Evolutionary conservation across 1,139 yeast species (phyloP).

Genomic region (Ogataea hybrid): DNA sequence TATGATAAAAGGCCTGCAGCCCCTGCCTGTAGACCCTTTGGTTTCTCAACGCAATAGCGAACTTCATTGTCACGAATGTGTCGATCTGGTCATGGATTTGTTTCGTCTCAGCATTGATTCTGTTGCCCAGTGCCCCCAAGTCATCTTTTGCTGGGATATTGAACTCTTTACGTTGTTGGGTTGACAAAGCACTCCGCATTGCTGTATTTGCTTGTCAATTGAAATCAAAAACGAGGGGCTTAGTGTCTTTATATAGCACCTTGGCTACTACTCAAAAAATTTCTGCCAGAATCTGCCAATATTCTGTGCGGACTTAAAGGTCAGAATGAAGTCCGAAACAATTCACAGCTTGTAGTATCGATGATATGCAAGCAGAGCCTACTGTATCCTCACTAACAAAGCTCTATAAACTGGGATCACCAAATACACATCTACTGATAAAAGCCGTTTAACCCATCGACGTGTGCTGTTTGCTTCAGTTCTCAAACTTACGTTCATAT

Average conservation of each 20-base stretch:
- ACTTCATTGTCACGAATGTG: conserved; percentile 64
- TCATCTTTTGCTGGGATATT: conserved; percentile 72
- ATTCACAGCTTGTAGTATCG: neutral
- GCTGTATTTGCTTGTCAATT: neutral
- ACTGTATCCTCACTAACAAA: no score
- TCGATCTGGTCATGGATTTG: conserved; percentile 66
- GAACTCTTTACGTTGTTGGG: conserved; percentile 46
- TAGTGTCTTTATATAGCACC: no score
- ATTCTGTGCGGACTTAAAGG: conserved; percentile 14
- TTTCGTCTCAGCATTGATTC: conserved; percentile 70
- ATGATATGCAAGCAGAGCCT: neutral
- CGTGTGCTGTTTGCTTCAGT: no score
- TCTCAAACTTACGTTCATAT: no score
- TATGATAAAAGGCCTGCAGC: conserved; percentile 72
- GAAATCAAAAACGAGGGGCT: no score
- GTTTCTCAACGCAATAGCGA: conserved; percentile 75
- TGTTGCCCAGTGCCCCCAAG: conserved; percentile 76
- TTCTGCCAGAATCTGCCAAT: conserved; percentile 17
- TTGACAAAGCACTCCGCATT: conserved; percentile 9
- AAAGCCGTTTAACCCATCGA: no score
- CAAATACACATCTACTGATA: no score
- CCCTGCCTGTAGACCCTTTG: conserved; percentile 79
- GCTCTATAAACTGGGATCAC: no score
- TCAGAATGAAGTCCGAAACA: neutral
- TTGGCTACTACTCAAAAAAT: neutral